These are phyloP conservation scores for Pleurotus ostreatus DNA, from an alignment of 768 basidiomycete species.

Conservation along the genomic window DNA sequence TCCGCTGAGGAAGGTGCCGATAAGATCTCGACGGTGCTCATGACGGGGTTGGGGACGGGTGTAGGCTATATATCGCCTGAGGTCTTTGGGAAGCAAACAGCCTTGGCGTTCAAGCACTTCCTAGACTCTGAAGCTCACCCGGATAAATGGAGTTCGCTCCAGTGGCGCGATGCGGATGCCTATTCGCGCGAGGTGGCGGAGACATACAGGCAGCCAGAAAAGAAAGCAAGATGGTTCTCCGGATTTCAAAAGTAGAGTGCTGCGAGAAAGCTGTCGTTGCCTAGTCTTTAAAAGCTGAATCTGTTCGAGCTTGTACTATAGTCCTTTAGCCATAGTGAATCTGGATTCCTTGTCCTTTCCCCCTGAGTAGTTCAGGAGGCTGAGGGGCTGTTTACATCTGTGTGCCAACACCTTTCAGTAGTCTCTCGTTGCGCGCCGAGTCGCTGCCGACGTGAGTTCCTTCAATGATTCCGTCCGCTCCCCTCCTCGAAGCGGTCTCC, in stretches of 20 bases:
- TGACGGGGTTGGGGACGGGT: conserved; percentile 11
- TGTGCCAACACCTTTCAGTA: too few species aligned
- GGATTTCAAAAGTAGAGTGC: too few species aligned
- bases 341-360: too few species aligned
- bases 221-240: too few species aligned
- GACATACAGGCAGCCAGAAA: neutral
- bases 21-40: conserved; percentile 5
- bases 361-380: too few species aligned
- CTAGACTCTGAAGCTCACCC: conserved; percentile 5
- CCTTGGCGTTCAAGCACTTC: conserved; percentile 10
- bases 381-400: too few species aligned
- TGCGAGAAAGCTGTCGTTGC: too few species aligned
- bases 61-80: conserved; percentile 8
- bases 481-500: conserved; percentile 29
- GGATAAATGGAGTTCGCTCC: conserved; percentile 8
- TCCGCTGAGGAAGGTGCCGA: neutral
- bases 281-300: too few species aligned
- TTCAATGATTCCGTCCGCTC: conserved; percentile 1
- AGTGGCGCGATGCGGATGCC: conserved; percentile 2
- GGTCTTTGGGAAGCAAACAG: conserved; percentile 8
- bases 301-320: too few species aligned
- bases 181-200: conserved; percentile 7
- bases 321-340: too few species aligned
- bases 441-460: neutral
- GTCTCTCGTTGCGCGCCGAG: neutral